A percentile compares a stretch with the other conserved stretches of the same genome.
Evolutionary conservation across 1,284 basidiomycete genomes (phyloP).

Genomic region (Sporisorium sorghi): DNA sequence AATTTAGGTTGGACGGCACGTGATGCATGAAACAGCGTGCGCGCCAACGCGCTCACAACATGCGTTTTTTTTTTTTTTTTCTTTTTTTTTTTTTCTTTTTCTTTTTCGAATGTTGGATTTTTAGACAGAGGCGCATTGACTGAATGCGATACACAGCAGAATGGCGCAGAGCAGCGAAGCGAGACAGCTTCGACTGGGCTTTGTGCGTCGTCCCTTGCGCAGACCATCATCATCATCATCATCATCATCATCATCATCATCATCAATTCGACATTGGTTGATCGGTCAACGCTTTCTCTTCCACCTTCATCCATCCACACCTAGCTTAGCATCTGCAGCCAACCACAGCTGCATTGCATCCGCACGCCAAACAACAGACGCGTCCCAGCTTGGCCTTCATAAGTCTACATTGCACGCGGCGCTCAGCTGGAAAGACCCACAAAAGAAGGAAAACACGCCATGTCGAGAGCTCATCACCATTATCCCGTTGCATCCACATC

Average conservation of each 20-base stretch:
- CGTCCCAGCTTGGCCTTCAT: conserved; percentile 14
- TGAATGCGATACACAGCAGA: conserved; percentile 3
- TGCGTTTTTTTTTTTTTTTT: too few species aligned
- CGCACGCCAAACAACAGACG: neutral
- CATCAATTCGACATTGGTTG: neutral
- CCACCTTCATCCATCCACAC: conserved; percentile 1
- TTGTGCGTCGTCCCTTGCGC: neutral
- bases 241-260: too few species aligned
- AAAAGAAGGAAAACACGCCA: conserved; percentile 7
- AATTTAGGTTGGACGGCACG: conserved; percentile 24
- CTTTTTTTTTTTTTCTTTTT: too few species aligned
- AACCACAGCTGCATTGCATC: neutral
- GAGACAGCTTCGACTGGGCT: neutral
- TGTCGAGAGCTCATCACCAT: conserved; percentile 31
- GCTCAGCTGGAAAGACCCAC: conserved; percentile 6
- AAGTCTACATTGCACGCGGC: conserved; percentile 13
- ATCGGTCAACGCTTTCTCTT: neutral
- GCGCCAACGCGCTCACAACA: conserved; percentile 35
- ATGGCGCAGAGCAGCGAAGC: conserved; percentile 1
- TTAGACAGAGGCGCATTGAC: neutral
- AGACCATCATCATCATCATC: neutral
- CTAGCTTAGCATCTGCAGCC: conserved; percentile 5
- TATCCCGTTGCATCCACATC: conserved; percentile 45
- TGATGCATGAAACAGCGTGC: conserved; percentile 20
- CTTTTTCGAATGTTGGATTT: conserved; percentile 10